A percentile compares a stretch with the other conserved stretches of the same genome.
Evolutionary conservation across 1,284 basidiomycete species (phyloP).

Genomic region (Heterobasidion annosum): DNA sequence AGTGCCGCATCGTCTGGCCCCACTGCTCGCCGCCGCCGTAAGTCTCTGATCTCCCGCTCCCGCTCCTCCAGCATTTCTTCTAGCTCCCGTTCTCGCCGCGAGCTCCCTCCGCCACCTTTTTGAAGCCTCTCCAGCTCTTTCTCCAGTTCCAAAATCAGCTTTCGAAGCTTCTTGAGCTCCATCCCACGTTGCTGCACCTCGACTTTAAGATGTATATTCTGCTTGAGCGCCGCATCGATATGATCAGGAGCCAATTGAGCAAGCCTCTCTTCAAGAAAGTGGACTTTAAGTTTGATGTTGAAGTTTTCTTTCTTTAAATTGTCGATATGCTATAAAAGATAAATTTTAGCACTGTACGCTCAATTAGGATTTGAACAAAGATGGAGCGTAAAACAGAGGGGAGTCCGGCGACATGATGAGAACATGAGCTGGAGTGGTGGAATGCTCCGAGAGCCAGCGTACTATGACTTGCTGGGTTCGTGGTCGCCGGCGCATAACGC

Average conservation of each 20-base stretch:
- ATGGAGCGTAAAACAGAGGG: too few species aligned
- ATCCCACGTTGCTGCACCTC: slow-evolving; percentile 87
- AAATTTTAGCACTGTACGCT: too few species aligned
- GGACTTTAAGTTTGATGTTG: slow-evolving; percentile 87
- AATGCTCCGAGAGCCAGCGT: too few species aligned
- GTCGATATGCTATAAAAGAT: slow-evolving; percentile 70
- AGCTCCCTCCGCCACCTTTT: slow-evolving; percentile 35
- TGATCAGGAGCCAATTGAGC: slow-evolving; percentile 86
- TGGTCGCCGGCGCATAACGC: too few species aligned
- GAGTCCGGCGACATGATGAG: too few species aligned
- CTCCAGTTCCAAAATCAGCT: slow-evolving; percentile 79
- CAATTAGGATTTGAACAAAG: too few species aligned
- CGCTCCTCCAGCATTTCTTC: slow-evolving; percentile 63
- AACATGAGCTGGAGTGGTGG: background rate
- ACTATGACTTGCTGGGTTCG: too few species aligned
- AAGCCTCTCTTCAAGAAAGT: slow-evolving; percentile 87
- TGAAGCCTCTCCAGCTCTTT: slow-evolving; percentile 69
- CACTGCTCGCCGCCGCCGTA: slow-evolving; percentile 34
- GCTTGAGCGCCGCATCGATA: slow-evolving; percentile 84
- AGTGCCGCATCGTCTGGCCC: slow-evolving; percentile 37
- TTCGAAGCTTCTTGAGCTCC: slow-evolving; percentile 90
- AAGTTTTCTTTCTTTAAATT: slow-evolving; percentile 94
- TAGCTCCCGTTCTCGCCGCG: slow-evolving; percentile 49
- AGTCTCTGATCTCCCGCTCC: slow-evolving; percentile 57
- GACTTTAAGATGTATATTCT: slow-evolving; percentile 91